Evolutionary conservation across 768 basidiomycete genomes (phyloP), one percentile per base, ranked within the genome.

Genomic region (Boletus sensibilis): DNA sequence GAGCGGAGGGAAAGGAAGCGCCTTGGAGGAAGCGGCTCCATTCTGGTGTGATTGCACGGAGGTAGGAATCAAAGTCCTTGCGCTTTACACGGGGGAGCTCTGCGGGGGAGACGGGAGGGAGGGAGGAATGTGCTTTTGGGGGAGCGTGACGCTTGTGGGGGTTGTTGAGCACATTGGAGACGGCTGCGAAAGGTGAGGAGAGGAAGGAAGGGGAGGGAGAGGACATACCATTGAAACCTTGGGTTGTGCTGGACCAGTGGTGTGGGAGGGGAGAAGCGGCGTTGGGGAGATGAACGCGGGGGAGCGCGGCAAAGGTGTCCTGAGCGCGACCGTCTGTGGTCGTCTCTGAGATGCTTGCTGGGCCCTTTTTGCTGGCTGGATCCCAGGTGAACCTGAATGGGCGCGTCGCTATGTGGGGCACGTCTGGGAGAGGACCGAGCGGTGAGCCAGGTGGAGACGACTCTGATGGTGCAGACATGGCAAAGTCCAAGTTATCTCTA

Each of bases 141-240:
- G 95, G 93, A 8, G 89, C 87, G 46, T 89, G 87, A 35, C 79
- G 82, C 72, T 87, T 90, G 66, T 88, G 86, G 1, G 95, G 95
- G 64, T 90, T 94, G 65, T 94, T 94, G 50, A 97, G 82, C 27
- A 97, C 91, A 18, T 92, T 94, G 10, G 94, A 95, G 60, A 97
- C 94, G 38, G 94, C 95, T 97, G 69, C 14, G 45, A 20, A n/a
- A 11, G 25, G 55, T 64, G 40, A 62, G 61, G 47, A 35, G 50
- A 11, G 33, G 1, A 29, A 21, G 8, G 7, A n/a, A 27, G 42
- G 27, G 18, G 33, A 18, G n/a, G 38, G 16, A 8, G 34, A 25
- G 41, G 29, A 72, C 83, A 54, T 69, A 91, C 93, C 93, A 69
- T 96, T 90, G 75, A 96, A 95, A 9, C 94, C 94, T 63, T 92